Evolutionary conservation across 106 monocot species (phyloP), one percentile per base, ranked within the genome.

Genomic region (Amphibolis antarctica): DNA sequence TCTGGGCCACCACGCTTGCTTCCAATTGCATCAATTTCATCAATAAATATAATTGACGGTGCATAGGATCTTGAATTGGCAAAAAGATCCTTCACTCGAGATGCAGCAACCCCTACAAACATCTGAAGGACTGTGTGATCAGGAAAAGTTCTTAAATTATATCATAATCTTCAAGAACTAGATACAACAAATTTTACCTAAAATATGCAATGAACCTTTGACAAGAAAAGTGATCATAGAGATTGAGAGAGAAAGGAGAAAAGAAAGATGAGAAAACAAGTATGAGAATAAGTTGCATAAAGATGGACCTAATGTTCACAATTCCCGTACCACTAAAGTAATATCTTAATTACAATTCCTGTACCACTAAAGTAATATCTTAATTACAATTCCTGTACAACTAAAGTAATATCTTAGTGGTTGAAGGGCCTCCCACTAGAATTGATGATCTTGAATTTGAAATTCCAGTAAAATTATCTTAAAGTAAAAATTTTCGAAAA

Each of bases 1-100:
- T 89, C 89, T 48, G 85, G 89, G n/a, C 89, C 89, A 55, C 89
- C 89, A 63, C 89, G 89, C 70, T 89, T 89, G 69, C 85, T 89
- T 22, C 89, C 89, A 65, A 89, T 89, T 66, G 89, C 89, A 85
- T 89, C 89, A 58, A 89, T 89, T 70, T 89, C 89, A 74, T 89
- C 89, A 76, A 89, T 89, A 60, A 89, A 89, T 63, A 89, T 89
- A 55, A 89, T 89, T 67, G 82, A 89, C 78, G 89, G 89, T 49
- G 85, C 82, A 85, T 55, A 89, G 24, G 82, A 85, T 66, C 89
- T 74, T 53, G 89, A 85, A 80, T 60, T 89, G 29, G 82, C 60
- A 76, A 89, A 89, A 30, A 89, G 80, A 82, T 89, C 85, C 62
- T 89, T 89, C 10, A 89, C 89, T 53, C 89, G 81, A 24, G 89